Evolutionary conservation across 2,329 filamentous ascomycete species (phyloP).

Genomic region (Aspergillus ruber): DNA sequence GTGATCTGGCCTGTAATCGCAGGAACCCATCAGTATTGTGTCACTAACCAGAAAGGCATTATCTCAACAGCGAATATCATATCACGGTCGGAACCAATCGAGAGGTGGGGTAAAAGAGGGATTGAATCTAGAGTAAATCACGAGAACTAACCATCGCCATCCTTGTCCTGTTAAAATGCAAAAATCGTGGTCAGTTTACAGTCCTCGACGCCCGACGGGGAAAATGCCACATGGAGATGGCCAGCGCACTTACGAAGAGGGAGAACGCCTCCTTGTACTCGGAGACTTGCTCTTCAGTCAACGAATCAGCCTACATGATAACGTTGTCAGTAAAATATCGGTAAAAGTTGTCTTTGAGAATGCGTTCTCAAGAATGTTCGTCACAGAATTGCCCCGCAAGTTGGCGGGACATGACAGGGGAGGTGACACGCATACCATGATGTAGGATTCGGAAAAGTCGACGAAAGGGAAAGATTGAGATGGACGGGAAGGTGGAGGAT

Average conservation of each 20-base stretch:
- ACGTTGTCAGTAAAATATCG: slow-evolving; percentile 14
- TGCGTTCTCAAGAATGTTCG: neutral
- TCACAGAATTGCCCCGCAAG: slow-evolving; percentile 16
- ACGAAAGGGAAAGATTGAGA: slow-evolving; percentile 12
- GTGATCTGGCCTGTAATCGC: slow-evolving; percentile 69
- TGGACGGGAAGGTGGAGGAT: slow-evolving; percentile 14
- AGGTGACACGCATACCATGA: slow-evolving; percentile 23
- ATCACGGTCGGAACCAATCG: slow-evolving; percentile 3
- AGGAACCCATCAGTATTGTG: slow-evolving; percentile 1
- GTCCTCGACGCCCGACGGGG: neutral
- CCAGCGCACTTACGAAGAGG: slow-evolving; percentile 76
- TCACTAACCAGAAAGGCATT: neutral
- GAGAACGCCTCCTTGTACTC: slow-evolving; percentile 99
- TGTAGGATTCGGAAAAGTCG: slow-evolving; percentile 13
- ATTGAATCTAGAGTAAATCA: neutral
- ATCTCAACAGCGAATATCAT: neutral
- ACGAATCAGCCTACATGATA: slow-evolving; percentile 73
- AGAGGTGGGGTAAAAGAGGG: neutral
- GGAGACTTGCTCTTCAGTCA: slow-evolving; percentile 99
- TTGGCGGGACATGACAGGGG: slow-evolving; percentile 18
- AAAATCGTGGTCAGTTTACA: slow-evolving; percentile 2
- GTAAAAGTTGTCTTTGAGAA: slow-evolving; percentile 4
- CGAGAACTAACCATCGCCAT: slow-evolving; percentile 72
- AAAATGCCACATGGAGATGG: neutral
- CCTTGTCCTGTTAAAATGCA: slow-evolving; percentile 62